Evolutionary conservation across 2,329 filamentous ascomycete genomes (phyloP).

Genomic region (Penicillium paneum): DNA sequence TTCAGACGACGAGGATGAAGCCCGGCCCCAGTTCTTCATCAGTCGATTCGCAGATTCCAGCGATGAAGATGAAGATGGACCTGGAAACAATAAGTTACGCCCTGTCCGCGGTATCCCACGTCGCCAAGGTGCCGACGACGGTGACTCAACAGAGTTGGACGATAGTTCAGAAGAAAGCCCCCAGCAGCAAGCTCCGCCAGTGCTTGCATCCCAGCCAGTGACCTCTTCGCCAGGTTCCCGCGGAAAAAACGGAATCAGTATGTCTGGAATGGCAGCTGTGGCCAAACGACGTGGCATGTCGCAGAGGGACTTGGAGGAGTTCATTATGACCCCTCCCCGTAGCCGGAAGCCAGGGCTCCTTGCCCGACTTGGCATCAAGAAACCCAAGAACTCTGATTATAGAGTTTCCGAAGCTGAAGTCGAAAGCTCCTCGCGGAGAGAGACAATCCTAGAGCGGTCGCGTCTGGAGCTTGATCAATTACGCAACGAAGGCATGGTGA

Average conservation of each 20-base stretch:
- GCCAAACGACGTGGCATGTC: slow-evolving; percentile 58
- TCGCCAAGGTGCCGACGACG: slow-evolving; percentile 56
- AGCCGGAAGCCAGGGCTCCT: slow-evolving; percentile 32
- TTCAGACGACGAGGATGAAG: slow-evolving; percentile 57
- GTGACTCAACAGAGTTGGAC: slow-evolving; percentile 61
- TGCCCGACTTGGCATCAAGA: slow-evolving; percentile 33
- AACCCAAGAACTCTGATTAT: slow-evolving; percentile 25
- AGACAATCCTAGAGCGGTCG: slow-evolving; percentile 61
- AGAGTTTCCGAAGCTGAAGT: slow-evolving; percentile 52
- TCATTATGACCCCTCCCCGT: slow-evolving; percentile 31
- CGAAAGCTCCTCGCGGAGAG: slow-evolving; percentile 60
- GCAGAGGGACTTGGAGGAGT: slow-evolving; percentile 34
- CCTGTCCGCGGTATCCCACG: slow-evolving; percentile 61
- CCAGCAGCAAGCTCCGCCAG: slow-evolving; percentile 24
- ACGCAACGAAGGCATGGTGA: slow-evolving; percentile 24
- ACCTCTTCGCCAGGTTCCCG: slow-evolving; percentile 24
- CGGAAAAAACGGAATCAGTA: slow-evolving; percentile 36
- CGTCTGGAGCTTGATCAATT: slow-evolving; percentile 46
- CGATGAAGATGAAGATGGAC: slow-evolving; percentile 64
- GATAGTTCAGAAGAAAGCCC: slow-evolving; percentile 57
- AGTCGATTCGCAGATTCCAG: slow-evolving; percentile 71
- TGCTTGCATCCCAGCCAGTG: slow-evolving; percentile 23
- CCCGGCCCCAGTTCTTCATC: slow-evolving; percentile 39
- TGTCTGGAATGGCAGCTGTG: slow-evolving; percentile 33
- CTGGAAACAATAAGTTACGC: slow-evolving; percentile 37